Base-by-base conservation (phyloP, 768 basidiomycete species). In the Cyclocybe cylindracea region DNA sequence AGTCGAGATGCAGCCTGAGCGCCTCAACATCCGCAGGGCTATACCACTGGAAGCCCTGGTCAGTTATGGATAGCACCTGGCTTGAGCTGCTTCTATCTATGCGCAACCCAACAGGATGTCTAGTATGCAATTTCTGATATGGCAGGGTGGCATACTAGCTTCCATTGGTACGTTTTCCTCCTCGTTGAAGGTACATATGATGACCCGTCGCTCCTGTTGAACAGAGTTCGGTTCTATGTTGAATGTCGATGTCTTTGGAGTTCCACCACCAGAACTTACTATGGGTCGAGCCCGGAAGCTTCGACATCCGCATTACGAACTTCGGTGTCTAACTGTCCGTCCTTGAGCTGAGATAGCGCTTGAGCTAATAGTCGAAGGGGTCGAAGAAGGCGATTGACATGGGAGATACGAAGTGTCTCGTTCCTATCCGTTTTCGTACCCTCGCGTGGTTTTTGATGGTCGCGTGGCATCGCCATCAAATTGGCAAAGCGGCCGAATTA, bases 61-160 rank as follows among this genome's bases (percentile, higher is more conserved):
- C 54, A 61, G 16, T 62, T 61, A 14, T 81, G 78, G 79, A 70
- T 68, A 32, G 55, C 78, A 80, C 55, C 60, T 81, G n/a, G 53
- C 61, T 0, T 67, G 54, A 1, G 71, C 75, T 0, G 64, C 70
- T 2, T 44, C 57, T n/a, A 55, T 80, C 6, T 79, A 78, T 46
- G 66, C 66, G 1, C 67, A 71, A 39, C 57, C 80, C 18, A 78
- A 80, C 55, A 58, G 57, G 1, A 68, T 80, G 4, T 77, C 76
- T 0, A 78, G 79, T 5, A 77, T 72, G 56, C 65, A 2, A 58
- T 53, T 4, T 50, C 63, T 1, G 78, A 81, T 61, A 65, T 56
- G 9, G 74, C 58, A 2, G 78, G 78, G 3, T 81, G 79, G 79
- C 79, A 81, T 60, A 51, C 59, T 13, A 77, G 74, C 37, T 78